These are phyloP conservation scores for Colletotrichum paranaense DNA, from an alignment of 2,329 filamentous ascomycete species.

Conservation along the genomic window DNA sequence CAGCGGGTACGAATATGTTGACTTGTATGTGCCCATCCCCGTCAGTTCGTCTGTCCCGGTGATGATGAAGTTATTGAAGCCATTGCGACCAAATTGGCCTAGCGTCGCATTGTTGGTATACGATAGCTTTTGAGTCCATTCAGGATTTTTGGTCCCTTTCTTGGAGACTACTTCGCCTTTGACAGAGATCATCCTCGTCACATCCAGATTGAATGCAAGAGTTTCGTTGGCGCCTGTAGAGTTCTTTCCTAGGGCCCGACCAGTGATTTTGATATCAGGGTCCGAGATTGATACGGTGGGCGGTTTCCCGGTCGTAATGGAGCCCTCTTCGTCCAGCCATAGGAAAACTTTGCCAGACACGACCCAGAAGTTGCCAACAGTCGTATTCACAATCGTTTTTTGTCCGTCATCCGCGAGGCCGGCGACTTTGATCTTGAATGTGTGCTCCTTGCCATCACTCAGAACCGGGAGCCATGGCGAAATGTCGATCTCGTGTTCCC, in stretches of 20 bases:
- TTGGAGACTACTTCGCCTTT: conserved; percentile 63
- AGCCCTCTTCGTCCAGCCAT: conserved; percentile 70
- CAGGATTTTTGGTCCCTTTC: conserved; percentile 50
- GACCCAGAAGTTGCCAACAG: conserved; percentile 76
- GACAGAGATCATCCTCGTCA: conserved; percentile 65
- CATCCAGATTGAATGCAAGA: conserved; percentile 68
- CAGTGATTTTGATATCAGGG: conserved; percentile 63
- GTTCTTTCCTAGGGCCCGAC: conserved; percentile 53
- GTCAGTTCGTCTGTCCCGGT: conserved; percentile 44
- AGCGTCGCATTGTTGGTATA: conserved; percentile 64
- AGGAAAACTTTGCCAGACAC: conserved; percentile 84
- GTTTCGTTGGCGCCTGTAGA: conserved; percentile 67
- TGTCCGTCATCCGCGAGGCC: conserved; percentile 70
- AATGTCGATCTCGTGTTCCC: conserved; percentile 85
- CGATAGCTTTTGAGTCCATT: conserved; percentile 68
- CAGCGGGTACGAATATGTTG: conserved; percentile 69
- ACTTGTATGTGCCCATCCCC: conserved; percentile 42
- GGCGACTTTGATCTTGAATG: conserved; percentile 74
- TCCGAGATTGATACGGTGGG: conserved; percentile 45
- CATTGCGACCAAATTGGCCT: conserved; percentile 37
- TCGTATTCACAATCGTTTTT: conserved; percentile 60
- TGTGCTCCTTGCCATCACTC: conserved; percentile 73
- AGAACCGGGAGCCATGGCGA: conserved; percentile 79
- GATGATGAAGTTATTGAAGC: conserved; percentile 44
- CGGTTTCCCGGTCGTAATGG: conserved; percentile 62